These are phyloP conservation scores for Sarcodon aspratus DNA, from an alignment of 768 basidiomycete species.

Conservation along the genomic window DNA sequence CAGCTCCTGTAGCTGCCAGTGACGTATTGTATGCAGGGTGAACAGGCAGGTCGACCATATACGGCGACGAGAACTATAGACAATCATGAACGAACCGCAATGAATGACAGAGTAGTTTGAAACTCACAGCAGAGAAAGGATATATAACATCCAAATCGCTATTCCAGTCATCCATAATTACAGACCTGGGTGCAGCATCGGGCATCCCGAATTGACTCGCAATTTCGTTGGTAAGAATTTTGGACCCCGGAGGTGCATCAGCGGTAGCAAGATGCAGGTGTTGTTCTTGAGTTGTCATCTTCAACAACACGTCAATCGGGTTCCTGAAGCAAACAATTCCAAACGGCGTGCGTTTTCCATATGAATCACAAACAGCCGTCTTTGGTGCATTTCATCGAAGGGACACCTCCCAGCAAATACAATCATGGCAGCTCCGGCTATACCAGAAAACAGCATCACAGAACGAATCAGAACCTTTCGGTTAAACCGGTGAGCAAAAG, in stretches of 20 bases:
- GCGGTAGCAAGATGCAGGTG: constrained; percentile 74
- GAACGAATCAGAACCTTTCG: constrained; percentile 22
- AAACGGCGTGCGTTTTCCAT: constrained; percentile 66
- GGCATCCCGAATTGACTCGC: constrained; percentile 45
- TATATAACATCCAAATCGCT: constrained; percentile 83
- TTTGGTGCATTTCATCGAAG: constrained; percentile 83
- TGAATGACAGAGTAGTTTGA: constrained; percentile 1
- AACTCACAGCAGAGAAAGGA: constrained; percentile 62
- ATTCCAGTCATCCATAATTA: constrained; percentile 67
- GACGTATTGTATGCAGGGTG: constrained; percentile 20
- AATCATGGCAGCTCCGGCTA: constrained; percentile 40
- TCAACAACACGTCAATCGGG: constrained; percentile 2
- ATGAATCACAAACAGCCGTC: constrained; percentile 74
- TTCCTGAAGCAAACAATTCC: background rate
- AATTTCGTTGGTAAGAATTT: constrained; percentile 47
- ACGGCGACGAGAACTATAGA: constrained; percentile 69
- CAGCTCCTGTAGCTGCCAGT: constrained; percentile 14
- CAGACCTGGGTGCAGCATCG: constrained; percentile 26
- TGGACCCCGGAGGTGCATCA: constrained; percentile 73
- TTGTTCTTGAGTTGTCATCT: constrained; percentile 66
- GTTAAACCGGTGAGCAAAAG: constrained; percentile 70
- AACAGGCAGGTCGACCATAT: constrained; percentile 58
- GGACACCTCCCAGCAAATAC: constrained; percentile 48
- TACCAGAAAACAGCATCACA: constrained; percentile 33
- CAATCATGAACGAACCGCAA: background rate